A percentile compares a stretch with the other conserved stretches of the same genome.
Conservation (phyloP, 352 stramenopile species). For the Phytopythium ostracodes region DNA sequence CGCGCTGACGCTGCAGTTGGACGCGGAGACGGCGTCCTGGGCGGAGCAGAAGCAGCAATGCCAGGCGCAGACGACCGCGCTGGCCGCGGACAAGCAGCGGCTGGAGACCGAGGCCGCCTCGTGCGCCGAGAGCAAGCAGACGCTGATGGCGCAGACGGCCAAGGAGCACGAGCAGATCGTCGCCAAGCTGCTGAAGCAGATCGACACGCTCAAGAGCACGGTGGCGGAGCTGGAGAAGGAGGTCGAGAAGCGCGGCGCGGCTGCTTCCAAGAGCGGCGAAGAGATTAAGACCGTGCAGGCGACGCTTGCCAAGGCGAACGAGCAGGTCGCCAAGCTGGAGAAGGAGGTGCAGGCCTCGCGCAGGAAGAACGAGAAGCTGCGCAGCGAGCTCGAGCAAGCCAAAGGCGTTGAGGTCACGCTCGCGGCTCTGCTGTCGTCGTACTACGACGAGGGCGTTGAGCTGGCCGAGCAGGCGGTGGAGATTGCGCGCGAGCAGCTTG, state of each 20-base stretch:
- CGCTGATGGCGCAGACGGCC: constrained; percentile 27
- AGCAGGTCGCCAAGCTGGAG: constrained; percentile 38
- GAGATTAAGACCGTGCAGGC: constrained; percentile 22
- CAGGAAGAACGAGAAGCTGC: constrained; percentile 64
- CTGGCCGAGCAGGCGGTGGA: constrained; percentile 33
- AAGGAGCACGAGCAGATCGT: constrained; percentile 33
- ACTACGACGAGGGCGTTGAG: constrained; percentile 76
- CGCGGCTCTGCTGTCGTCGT: constrained; percentile 61
- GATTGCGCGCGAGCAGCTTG: constrained; percentile 38
- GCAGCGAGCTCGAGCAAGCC: constrained; percentile 42
- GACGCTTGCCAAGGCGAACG: constrained; percentile 28
- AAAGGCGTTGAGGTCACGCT: constrained; percentile 57
- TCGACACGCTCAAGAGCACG: constrained; percentile 13
- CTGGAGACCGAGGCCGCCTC: constrained; percentile 25
- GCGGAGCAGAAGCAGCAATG: constrained; percentile 24
- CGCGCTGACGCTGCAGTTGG: constrained; percentile 34
- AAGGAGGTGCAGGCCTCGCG: constrained; percentile 39
- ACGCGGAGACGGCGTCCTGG: constrained; percentile 26
- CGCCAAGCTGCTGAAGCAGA: constrained; percentile 21
- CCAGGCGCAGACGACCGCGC: constrained; percentile 15
- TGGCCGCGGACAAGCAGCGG: constrained; percentile 23
- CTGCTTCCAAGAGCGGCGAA: constrained; percentile 9
- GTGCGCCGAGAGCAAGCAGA: constrained; percentile 33
- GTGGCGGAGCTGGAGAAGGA: constrained; percentile 19
- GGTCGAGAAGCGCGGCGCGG: constrained; percentile 14